A percentile compares a stretch with the other conserved stretches of the same genome.
Conservation (phyloP, 2,329 filamentous ascomycete species). For the Beauveria sp. region DNA sequence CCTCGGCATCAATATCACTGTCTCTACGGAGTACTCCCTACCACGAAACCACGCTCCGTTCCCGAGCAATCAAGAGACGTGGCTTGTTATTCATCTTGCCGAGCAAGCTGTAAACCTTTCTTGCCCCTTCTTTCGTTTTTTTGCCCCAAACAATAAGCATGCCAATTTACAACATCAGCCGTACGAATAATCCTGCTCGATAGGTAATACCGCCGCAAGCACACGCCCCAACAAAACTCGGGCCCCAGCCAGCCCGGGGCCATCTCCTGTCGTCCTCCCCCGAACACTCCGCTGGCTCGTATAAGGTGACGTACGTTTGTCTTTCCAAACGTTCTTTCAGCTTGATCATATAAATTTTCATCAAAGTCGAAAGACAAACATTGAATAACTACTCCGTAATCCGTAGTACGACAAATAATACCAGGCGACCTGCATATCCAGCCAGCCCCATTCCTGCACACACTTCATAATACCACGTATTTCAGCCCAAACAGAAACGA, state of each 20-base stretch:
- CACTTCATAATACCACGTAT: neutral
- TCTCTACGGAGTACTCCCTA: no score
- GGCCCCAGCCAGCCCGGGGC: neutral
- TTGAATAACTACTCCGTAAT: no score
- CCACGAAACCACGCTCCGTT: no score
- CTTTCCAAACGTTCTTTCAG: neutral
- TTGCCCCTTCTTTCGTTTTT: no score
- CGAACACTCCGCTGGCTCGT: no score
- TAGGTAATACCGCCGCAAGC: neutral
- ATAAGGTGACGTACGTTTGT: no score
- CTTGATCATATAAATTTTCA: neutral
- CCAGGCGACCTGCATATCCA: neutral
- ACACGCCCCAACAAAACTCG: neutral
- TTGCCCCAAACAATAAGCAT: no score
- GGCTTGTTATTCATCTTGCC: neutral
- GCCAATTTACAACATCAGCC: no score
- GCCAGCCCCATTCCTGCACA: neutral
- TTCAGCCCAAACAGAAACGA: neutral
- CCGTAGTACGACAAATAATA: no score
- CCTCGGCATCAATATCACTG: neutral
- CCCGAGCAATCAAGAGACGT: neutral
- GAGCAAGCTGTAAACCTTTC: neutral
- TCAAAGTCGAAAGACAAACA: neutral
- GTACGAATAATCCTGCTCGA: neutral
- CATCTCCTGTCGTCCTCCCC: neutral